Evolutionary conservation across 805 yeast species (phyloP).

Genomic region (Yamadazyma phyllophila): DNA sequence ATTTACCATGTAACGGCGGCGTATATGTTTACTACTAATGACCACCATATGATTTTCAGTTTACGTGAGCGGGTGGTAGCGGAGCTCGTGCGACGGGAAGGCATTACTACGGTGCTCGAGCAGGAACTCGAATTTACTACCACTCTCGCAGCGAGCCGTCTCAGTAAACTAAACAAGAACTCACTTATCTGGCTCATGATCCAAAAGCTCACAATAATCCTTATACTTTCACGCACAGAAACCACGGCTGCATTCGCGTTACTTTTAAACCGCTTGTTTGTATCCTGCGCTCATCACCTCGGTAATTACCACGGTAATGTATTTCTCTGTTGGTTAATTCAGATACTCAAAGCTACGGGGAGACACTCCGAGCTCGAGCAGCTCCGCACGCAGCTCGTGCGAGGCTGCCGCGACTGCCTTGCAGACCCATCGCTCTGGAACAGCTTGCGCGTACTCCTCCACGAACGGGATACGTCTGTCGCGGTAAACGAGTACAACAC

Average conservation of each 20-base stretch:
- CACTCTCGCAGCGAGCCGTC: conserved; percentile 26
- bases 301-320: conserved; percentile 40
- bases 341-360: conserved; percentile 9
- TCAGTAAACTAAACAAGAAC: conserved; percentile 38
- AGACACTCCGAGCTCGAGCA: too few species aligned
- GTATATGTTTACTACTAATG: conserved; percentile 37
- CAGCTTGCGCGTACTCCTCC: conserved; percentile 9
- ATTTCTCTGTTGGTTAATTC: conserved; percentile 30
- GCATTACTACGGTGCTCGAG: conserved; percentile 6
- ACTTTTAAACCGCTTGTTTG: conserved; percentile 17
- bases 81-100: conserved; percentile 13
- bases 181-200: conserved; percentile 37
- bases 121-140: conserved; percentile 31
- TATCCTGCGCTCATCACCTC: conserved; percentile 32
- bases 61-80: conserved; percentile 26
- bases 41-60: conserved; percentile 29
- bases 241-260: not conserved
- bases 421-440: conserved; percentile 27
- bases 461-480: not conserved
- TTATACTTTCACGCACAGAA: not conserved
- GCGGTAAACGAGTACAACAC: conserved; percentile 11
- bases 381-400: conserved; percentile 5
- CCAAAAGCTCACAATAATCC: conserved; percentile 19
- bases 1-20: conserved; percentile 33
- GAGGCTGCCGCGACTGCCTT: conserved; percentile 15